Conservation (phyloP, 306 rosid species). For the Delonix regia region DNA sequence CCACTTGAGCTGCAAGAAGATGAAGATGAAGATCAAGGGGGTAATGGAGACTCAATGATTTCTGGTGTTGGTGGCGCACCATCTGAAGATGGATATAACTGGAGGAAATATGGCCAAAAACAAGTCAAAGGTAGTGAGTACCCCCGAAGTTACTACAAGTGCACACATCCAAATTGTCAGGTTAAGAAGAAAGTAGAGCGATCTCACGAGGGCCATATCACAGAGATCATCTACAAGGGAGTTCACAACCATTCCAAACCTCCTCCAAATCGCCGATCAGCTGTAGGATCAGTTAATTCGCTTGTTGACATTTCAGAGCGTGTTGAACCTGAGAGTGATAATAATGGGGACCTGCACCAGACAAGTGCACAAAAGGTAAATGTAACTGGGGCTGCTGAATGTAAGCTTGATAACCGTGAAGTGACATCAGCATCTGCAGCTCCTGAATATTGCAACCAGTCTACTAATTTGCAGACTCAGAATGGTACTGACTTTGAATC, state of each 20-base stretch:
- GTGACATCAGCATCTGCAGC: conserved; percentile 62
- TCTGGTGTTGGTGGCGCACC: conserved; percentile 64
- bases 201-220: conserved; percentile 86
- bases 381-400: conserved; percentile 54
- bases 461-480: conserved; percentile 63
- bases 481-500: conserved; percentile 63
- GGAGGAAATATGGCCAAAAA: conserved; percentile 96
- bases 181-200: conserved; percentile 93
- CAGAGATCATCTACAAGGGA: conserved; percentile 93
- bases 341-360: conserved; percentile 56
- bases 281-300: conserved; percentile 56
- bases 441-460: conserved; percentile 64
- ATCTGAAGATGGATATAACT: conserved; percentile 87
- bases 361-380: conserved; percentile 59
- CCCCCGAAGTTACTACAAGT: conserved; percentile 92
- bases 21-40: conserved; percentile 72
- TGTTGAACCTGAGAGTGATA: conserved; percentile 57
- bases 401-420: conserved; percentile 77
- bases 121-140: conserved; percentile 95
- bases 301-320: conserved; percentile 63
- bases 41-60: conserved; percentile 58
- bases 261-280: conserved; percentile 75
- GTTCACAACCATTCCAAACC: conserved; percentile 84
- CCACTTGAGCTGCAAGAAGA: conserved; percentile 70
- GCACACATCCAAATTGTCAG: conserved; percentile 80